Evolutionary conservation across 495 filamentous ascomycete species (phyloP).

Genomic region (Lasiosphaeria hispida): DNA sequence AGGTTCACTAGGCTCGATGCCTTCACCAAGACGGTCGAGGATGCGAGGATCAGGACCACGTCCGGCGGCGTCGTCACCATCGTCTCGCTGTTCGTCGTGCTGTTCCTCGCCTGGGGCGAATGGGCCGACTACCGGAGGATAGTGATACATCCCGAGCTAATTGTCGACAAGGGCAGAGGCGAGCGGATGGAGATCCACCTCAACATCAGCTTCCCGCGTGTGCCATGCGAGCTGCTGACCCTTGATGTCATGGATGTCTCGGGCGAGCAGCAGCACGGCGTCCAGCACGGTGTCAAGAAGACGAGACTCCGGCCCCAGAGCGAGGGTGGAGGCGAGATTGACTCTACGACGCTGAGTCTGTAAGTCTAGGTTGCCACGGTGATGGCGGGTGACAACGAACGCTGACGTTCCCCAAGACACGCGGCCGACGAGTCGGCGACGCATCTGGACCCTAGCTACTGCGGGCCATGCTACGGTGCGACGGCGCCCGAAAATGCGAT

Average conservation of each 20-base stretch:
- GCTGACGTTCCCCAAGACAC: constrained; percentile 43
- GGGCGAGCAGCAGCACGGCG: constrained; percentile 90
- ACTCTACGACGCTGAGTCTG: constrained; percentile 70
- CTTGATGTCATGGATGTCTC: constrained; percentile 99
- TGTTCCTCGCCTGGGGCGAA: constrained; percentile 91
- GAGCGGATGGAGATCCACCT: constrained; percentile 98
- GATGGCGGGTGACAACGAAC: constrained; percentile 9
- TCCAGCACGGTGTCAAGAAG: constrained; percentile 88
- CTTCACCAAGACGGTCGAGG: constrained; percentile 98
- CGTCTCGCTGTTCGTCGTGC: constrained; percentile 76
- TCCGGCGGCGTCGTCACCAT: constrained; percentile 95
- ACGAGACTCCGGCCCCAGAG: constrained; percentile 68
- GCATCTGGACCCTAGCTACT: constrained; percentile 90
- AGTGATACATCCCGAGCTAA: constrained; percentile 83
- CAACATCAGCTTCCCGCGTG: constrained; percentile 91
- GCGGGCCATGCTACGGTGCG: constrained; percentile 89
- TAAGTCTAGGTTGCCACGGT: constrained; percentile 38
- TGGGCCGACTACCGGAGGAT: constrained; percentile 90
- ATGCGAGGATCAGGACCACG: constrained; percentile 96
- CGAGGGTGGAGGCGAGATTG: constrained; percentile 78
- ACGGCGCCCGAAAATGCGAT: constrained; percentile 62
- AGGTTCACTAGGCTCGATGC: constrained; percentile 95
- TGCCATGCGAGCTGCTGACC: constrained; percentile 93
- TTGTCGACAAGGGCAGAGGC: constrained; percentile 94
- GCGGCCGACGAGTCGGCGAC: constrained; percentile 60